Evolutionary conservation across 1,139 yeast species (phyloP).

Genomic region (Blastobotrys aristatus): DNA sequence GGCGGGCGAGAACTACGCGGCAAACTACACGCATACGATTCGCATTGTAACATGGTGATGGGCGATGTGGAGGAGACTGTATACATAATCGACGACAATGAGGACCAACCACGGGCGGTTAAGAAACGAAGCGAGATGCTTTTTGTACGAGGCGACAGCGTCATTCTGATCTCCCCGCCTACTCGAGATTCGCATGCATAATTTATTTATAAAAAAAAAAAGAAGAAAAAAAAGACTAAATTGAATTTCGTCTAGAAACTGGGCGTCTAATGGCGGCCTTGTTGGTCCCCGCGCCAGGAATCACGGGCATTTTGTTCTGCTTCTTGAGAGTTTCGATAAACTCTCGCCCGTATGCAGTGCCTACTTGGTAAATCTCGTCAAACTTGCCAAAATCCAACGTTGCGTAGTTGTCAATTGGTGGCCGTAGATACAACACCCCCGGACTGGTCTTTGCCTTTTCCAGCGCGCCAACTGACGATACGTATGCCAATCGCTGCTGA

Average conservation of each 20-base stretch:
- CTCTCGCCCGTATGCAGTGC: constrained; percentile 65
- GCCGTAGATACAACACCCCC: constrained; percentile 86
- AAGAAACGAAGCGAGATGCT: constrained; percentile 82
- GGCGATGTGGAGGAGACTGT: constrained; percentile 90
- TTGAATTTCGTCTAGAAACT: constrained; percentile 56
- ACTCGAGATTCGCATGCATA: constrained; percentile 16
- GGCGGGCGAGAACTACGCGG: constrained; percentile 96
- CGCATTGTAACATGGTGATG: constrained; percentile 92
- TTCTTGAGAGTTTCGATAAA: constrained; percentile 51
- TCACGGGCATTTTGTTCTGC: constrained; percentile 52
- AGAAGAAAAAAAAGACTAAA: constrained; percentile 31
- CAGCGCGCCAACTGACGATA: constrained; percentile 88
- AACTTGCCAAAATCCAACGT: constrained; percentile 90
- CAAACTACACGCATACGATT: constrained; percentile 87
- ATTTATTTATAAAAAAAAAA: constrained; percentile 3
- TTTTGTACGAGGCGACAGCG: constrained; percentile 94
- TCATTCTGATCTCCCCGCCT: constrained; percentile 61
- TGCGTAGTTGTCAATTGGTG: constrained; percentile 89
- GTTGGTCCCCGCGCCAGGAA: constrained; percentile 47
- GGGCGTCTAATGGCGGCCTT: constrained; percentile 26
- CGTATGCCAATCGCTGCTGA: constrained; percentile 89
- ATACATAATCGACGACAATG: constrained; percentile 50
- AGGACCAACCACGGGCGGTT: constrained; percentile 39
- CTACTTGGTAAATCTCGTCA: constrained; percentile 82
- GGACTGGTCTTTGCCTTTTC: constrained; percentile 81